phyloP scores from a whole-genome alignment of 1,284 basidiomycete genomes.

The Heterobasidion parviporum region DNA sequence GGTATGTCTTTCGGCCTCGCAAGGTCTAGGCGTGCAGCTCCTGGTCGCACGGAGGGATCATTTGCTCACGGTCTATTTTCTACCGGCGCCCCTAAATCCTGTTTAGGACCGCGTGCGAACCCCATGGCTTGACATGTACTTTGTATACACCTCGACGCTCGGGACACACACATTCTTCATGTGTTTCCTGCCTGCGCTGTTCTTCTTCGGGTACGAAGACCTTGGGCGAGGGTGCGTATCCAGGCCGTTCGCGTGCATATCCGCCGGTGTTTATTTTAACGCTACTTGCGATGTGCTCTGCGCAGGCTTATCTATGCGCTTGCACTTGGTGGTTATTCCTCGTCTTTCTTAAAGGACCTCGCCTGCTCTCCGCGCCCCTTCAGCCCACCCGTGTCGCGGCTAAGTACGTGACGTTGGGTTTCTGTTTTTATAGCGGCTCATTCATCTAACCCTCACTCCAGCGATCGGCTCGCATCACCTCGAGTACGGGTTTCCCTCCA shows the following conservation, averaged over 20 bases:
- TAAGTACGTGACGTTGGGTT: conserved; percentile 46
- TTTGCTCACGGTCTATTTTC: background rate
- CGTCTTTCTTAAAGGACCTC: conserved; percentile 84
- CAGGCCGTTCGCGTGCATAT: background rate
- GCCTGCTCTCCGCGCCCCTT: conserved; percentile 89
- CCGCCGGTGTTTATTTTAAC: too few relatives aligned
- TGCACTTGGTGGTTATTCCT: conserved; percentile 76
- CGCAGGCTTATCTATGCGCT: conserved; percentile 64
- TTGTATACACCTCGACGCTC: conserved; percentile 84
- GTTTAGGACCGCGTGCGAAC: conserved; percentile 49
- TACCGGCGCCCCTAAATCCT: background rate
- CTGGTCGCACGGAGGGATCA: too few relatives aligned
- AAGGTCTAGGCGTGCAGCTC: background rate
- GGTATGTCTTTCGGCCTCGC: conserved; percentile 26
- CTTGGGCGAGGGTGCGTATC: conserved; percentile 65
- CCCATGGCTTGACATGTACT: conserved; percentile 77
- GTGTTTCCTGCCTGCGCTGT: conserved; percentile 77
- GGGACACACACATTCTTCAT: conserved; percentile 96
- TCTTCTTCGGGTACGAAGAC: conserved; percentile 78
- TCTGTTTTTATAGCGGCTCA: background rate
- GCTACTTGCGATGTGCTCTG: background rate
- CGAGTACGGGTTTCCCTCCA: conserved; percentile 94
- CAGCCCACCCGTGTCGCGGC: conserved; percentile 81
- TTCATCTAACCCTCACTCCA: conserved; percentile 20
- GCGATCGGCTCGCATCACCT: conserved; percentile 81